Evolutionary conservation across 805 yeast species (phyloP), one percentile per base, ranked within the genome.

Genomic region (Yarrowia sp.): DNA sequence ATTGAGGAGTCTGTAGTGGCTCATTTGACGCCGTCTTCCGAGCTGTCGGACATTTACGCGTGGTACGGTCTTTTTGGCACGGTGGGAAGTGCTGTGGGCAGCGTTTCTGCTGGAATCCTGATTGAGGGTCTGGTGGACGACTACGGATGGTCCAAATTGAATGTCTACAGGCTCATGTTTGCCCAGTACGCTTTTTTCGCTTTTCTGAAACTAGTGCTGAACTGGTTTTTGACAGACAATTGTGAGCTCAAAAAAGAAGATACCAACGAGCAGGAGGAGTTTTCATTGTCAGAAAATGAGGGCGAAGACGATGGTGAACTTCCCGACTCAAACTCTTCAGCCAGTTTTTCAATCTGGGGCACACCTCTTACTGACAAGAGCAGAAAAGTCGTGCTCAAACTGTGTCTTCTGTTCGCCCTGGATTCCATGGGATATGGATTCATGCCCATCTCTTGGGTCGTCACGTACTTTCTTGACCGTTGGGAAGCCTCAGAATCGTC

Each of bases 381-480:
- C 33, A n/a, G 43, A 7, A 43, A 19, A 9, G 46, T 70, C 4
- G 67, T 71, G 12, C 30, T 68, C 50, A 70, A 68, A 47, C 69
- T 73, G 44, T 68, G 71, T 44, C 39, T 73, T 33, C 69, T 79
- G 17, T 92, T 92, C 74, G 90, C 90, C 87, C 74, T 91, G 39
- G 98, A 92, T 76, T 91, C 97, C 1, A 82, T 92, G 61, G 97
- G 96, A 0, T 86, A 86, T 70, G 97, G 97, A 1, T 89, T 92
- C 76, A 89, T 92, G 92, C 87, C 96, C 1, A 81, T 87, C 55
- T 89, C 97, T 0, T 93, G 97, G 97, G 82, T 89, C 50, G 91
- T 92, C 44, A 92, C 88, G 75, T 92, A 90, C 77, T 88, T 91
- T 80, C 84, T 86, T 68, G 83, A 82, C 42, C 76, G 79, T 14